Evolutionary conservation across 495 filamentous ascomycete species (phyloP).

Genomic region (Amphirosellinia nigrospora): DNA sequence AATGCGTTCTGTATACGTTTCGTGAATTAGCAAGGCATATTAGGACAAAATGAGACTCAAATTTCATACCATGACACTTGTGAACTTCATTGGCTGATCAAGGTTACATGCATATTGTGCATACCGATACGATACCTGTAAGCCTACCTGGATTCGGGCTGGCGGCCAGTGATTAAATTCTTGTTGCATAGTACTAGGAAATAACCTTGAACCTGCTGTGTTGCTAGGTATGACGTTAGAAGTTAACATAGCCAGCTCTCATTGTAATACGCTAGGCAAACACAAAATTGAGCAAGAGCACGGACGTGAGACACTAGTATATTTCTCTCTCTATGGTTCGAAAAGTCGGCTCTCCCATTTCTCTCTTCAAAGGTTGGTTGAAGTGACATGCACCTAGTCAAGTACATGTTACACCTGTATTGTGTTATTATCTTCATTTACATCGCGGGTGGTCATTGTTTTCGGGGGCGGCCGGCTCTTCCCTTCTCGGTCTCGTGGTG

Average conservation of each 20-base stretch:
- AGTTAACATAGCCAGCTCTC: neutral
- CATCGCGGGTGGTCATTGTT: neutral
- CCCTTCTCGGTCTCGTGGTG: slow-evolving; percentile 9
- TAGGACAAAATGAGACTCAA: neutral
- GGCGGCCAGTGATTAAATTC: no score
- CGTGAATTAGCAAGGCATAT: neutral
- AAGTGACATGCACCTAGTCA: neutral
- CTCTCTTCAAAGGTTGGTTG: neutral
- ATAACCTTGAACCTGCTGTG: no score
- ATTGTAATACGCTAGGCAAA: neutral
- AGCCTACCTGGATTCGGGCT: no score
- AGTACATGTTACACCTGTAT: neutral
- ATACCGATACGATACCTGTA: neutral
- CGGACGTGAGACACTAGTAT: neutral
- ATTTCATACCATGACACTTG: neutral
- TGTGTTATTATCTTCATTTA: neutral
- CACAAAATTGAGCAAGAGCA: neutral
- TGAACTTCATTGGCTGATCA: neutral
- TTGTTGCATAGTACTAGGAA: neutral
- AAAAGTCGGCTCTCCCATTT: neutral
- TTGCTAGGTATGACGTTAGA: neutral
- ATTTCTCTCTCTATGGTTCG: no score
- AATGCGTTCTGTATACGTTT: neutral
- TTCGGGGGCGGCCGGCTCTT: neutral
- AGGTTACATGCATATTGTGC: slow-evolving; percentile 2